Percentiles rank a stretch among this genome's conserved stretches.
Conservation (phyloP, 1,284 basidiomycete species). For the Xerocomus minutiporus region DNA sequence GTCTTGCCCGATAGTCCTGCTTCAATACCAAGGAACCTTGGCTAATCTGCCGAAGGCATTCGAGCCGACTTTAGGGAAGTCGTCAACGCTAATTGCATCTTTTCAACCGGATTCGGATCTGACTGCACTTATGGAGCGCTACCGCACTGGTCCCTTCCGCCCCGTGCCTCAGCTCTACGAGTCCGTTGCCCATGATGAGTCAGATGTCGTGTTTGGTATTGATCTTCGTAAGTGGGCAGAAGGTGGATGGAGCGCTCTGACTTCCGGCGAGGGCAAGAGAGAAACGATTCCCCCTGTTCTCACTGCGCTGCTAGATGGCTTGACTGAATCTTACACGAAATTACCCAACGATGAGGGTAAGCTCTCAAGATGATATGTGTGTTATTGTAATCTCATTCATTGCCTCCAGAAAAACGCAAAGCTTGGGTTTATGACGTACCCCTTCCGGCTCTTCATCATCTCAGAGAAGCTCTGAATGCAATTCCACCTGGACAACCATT, state of each 20-base stretch:
- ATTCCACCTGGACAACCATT: slow-evolving; percentile 64
- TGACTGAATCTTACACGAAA: slow-evolving; percentile 63
- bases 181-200: slow-evolving; percentile 72
- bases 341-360: slow-evolving; percentile 62
- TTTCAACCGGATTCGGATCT: slow-evolving; percentile 84
- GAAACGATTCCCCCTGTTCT: slow-evolving; percentile 72
- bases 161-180: slow-evolving; percentile 82
- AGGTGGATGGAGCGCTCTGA: slow-evolving; percentile 56
- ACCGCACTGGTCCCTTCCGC: slow-evolving; percentile 86
- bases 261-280: slow-evolving; percentile 52
- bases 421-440: slow-evolving; percentile 93
- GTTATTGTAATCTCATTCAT: slow-evolving; percentile 5
- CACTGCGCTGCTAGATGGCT: slow-evolving; percentile 58
- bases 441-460: slow-evolving; percentile 72
- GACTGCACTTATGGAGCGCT: slow-evolving; percentile 79
- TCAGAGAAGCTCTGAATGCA: slow-evolving; percentile 78
- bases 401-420: slow-evolving; percentile 70
- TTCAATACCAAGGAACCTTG: slow-evolving; percentile 79
- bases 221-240: slow-evolving; percentile 86
- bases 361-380: slow-evolving; percentile 20
- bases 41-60: slow-evolving; percentile 65
- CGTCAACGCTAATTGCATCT: slow-evolving; percentile 69
- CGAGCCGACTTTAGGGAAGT: slow-evolving; percentile 62
- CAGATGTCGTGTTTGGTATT: slow-evolving; percentile 83
- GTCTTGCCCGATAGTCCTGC: slow-evolving; percentile 50